These are phyloP conservation scores for Colletotrichum coccodes DNA, from an alignment of 2,329 filamentous ascomycete species.

Conservation along the genomic window DNA sequence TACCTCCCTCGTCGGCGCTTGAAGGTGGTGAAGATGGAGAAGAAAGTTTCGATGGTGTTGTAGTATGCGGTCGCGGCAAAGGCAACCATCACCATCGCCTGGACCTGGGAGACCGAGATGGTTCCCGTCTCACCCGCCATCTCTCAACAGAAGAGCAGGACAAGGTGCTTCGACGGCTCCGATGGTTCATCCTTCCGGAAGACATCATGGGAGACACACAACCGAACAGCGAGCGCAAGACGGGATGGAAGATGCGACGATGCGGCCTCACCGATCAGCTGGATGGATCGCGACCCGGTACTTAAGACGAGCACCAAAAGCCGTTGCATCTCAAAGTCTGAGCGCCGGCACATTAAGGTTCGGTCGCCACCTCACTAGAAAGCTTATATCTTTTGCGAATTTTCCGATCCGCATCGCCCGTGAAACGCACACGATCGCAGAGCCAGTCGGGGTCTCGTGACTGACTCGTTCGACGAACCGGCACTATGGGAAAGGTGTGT, in stretches of 20 bases:
- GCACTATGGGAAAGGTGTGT: neutral
- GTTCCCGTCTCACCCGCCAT: constrained; percentile 29
- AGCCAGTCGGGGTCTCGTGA: neutral
- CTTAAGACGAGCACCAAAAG: constrained; percentile 13
- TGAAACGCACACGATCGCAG: constrained; percentile 9
- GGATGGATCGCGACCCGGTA: neutral
- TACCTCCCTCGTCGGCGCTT: constrained; percentile 34
- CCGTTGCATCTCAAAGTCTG: no score
- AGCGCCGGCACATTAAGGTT: neutral
- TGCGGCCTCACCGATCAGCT: no score
- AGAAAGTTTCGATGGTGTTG: constrained; percentile 33
- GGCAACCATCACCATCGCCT: constrained; percentile 43
- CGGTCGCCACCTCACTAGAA: neutral
- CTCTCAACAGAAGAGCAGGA: neutral
- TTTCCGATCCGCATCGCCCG: neutral
- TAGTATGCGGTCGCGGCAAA: constrained; percentile 43
- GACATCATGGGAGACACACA: constrained; percentile 16
- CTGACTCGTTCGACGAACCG: constrained; percentile 20
- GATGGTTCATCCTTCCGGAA: neutral
- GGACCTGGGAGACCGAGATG: constrained; percentile 24
- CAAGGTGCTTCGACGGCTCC: constrained; percentile 4
- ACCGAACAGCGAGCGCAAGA: neutral
- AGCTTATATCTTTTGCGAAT: neutral
- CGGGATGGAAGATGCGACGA: constrained; percentile 23
- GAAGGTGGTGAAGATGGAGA: constrained; percentile 37